These are phyloP conservation scores for Naganishia albida DNA, from an alignment of 1,284 basidiomycete genomes.

Conservation along the genomic window DNA sequence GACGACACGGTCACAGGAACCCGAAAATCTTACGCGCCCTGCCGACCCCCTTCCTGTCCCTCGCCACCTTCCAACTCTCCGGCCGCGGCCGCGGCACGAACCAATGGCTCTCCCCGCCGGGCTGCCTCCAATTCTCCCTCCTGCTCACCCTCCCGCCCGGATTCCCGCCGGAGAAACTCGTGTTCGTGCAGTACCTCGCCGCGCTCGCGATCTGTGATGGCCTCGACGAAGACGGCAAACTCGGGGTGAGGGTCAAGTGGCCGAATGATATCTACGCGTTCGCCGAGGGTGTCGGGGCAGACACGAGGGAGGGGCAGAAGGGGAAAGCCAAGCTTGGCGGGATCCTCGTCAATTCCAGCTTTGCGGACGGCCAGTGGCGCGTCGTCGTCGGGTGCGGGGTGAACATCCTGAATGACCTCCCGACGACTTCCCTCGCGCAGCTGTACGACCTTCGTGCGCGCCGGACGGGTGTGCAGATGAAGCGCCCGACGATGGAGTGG, in stretches of 20 bases:
- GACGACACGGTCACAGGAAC: constrained; percentile 63
- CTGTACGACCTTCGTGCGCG: constrained; percentile 54
- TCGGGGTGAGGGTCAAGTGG: constrained; percentile 84
- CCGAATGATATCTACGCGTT: constrained; percentile 92
- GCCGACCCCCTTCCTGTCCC: constrained; percentile 69
- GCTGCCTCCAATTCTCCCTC: constrained; percentile 85
- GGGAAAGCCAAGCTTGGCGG: constrained; percentile 76
- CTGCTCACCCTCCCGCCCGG: constrained; percentile 64
- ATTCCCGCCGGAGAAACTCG: constrained; percentile 69
- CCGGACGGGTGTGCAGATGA: constrained; percentile 40
- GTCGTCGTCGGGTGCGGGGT: constrained; percentile 86
- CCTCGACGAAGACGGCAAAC: constrained; percentile 58
- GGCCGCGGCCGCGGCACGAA: constrained; percentile 89
- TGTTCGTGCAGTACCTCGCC: constrained; percentile 95
- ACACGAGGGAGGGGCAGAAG: constrained; percentile 45
- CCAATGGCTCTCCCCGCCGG: constrained; percentile 87
- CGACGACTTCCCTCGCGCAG: constrained; percentile 78
- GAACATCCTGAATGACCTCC: constrained; percentile 80
- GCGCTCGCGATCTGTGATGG: constrained; percentile 88
- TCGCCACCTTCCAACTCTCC: constrained; percentile 83
- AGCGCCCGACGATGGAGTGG: constrained; percentile 62
- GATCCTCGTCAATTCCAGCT: constrained; percentile 86
- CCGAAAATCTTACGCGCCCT: constrained; percentile 68
- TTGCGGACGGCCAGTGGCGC: constrained; percentile 68
- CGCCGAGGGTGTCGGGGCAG: constrained; percentile 53